Evolutionary conservation across 371 early-diverging fungal genomes (phyloP).

Genomic region (Gilbertella persicaria): DNA sequence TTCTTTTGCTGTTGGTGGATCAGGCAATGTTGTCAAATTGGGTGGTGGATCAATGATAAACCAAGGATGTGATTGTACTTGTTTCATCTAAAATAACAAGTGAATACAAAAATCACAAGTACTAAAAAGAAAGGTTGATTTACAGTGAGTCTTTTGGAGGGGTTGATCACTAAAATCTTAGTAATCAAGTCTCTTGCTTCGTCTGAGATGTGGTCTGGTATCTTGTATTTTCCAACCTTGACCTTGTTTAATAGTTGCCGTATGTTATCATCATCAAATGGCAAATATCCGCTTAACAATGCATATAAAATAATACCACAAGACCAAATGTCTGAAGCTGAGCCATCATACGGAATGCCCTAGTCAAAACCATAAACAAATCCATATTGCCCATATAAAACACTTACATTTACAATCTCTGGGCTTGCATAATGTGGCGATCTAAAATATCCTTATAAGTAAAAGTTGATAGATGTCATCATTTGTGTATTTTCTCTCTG

Average conservation of each 20-base stretch:
- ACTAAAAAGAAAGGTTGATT: background rate
- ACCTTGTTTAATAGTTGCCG: constrained; percentile 73
- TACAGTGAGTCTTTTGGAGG: constrained; percentile 49
- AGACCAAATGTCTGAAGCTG: constrained; percentile 90
- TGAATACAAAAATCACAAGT: background rate
- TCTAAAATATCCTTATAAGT: constrained; percentile 10
- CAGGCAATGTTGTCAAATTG: constrained; percentile 37
- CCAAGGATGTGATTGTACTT: constrained; percentile 49
- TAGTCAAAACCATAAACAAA: constrained; percentile 15
- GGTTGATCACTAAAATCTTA: constrained; percentile 44
- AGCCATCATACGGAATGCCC: constrained; percentile 84
- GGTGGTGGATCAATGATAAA: constrained; percentile 35
- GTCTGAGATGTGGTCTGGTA: constrained; percentile 68
- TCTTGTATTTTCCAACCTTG: constrained; percentile 49
- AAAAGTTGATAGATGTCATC: background rate
- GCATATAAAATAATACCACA: constrained; percentile 93
- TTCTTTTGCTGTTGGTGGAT: constrained; percentile 42
- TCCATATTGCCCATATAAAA: background rate
- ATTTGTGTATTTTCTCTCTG: background rate
- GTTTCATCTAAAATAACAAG: constrained; percentile 36
- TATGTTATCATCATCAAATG: constrained; percentile 94
- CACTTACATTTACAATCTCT: constrained; percentile 78
- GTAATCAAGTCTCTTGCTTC: constrained; percentile 62
- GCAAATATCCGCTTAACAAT: constrained; percentile 84
- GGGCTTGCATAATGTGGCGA: constrained; percentile 95